phyloP scores from a whole-genome alignment of 257 asterid species.

The Misopates orontium region DNA sequence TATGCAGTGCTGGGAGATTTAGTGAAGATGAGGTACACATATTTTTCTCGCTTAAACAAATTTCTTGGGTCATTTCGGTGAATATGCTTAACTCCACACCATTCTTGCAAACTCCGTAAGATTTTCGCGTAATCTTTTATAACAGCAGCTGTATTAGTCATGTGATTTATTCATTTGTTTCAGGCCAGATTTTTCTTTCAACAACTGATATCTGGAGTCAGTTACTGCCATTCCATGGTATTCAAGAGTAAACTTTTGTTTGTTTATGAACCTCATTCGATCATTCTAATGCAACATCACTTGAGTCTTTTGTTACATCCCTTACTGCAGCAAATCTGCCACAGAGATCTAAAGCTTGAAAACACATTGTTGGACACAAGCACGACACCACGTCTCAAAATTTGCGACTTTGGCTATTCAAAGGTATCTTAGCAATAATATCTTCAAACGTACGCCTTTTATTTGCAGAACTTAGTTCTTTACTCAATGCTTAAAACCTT shows the following conservation, averaged over 20 bases:
- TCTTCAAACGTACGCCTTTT: not conserved
- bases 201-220: constrained; percentile 56
- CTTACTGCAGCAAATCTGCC: constrained; percentile 59
- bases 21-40: constrained; percentile 51
- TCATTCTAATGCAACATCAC: not conserved
- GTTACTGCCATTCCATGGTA: constrained; percentile 56
- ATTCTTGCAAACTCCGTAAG: not conserved
- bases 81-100: not conserved
- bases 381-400: constrained; percentile 47
- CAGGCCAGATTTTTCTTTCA: constrained; percentile 52
- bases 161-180: constrained; percentile 9
- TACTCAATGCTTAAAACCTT: constrained; percentile 11
- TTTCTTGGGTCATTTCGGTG: not conserved
- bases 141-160: not conserved
- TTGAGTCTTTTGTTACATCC: no score
- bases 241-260: not conserved
- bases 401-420: constrained; percentile 59
- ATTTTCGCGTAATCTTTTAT: no score
- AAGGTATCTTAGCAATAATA: constrained; percentile 37
- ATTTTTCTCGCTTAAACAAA: no score
- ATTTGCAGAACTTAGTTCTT: not conserved
- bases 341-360: constrained; percentile 57
- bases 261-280: not conserved
- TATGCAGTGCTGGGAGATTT: constrained; percentile 56
- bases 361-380: constrained; percentile 51